Percentiles rank a stretch among this genome's conserved stretches.
phyloP scores from a whole-genome alignment of 2,329 filamentous ascomycete genomes.

The Curvularia sp. region DNA sequence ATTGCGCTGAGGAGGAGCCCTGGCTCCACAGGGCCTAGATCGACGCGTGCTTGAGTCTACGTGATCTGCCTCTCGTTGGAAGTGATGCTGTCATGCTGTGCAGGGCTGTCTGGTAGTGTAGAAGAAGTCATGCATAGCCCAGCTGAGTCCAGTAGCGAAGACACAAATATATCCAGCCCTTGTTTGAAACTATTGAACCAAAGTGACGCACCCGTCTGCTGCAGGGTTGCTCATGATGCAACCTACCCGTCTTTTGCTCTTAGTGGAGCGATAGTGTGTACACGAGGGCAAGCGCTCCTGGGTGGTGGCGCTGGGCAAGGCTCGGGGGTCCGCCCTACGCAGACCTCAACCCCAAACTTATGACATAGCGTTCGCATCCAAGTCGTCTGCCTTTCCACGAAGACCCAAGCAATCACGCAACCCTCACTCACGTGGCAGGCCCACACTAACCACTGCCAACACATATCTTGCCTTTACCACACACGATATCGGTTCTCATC shows the following conservation, averaged over 20 bases:
- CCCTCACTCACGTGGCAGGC: constrained; percentile 25
- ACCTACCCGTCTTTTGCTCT: not conserved
- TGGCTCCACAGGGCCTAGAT: not conserved
- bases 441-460: constrained; percentile 19
- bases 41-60: not conserved
- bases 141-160: not conserved
- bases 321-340: constrained; percentile 18
- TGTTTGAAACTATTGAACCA: not conserved
- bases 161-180: not conserved
- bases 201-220: not conserved
- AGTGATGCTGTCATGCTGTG: not conserved
- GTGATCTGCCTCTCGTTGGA: not conserved
- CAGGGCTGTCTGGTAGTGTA: not conserved
- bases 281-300: not conserved
- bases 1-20: not conserved
- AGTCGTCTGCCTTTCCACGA: constrained; percentile 18
- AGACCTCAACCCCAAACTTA: constrained; percentile 10
- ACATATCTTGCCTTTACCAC: not conserved
- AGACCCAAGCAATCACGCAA: constrained; percentile 5
- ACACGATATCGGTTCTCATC: constrained; percentile 1
- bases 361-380: constrained; percentile 24
- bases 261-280: not conserved
- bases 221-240: not conserved
- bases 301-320: constrained; percentile 15
- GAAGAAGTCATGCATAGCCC: not conserved